Conservation (phyloP, 805 yeast genomes). For the Dipodascopsis uninucleata region DNA sequence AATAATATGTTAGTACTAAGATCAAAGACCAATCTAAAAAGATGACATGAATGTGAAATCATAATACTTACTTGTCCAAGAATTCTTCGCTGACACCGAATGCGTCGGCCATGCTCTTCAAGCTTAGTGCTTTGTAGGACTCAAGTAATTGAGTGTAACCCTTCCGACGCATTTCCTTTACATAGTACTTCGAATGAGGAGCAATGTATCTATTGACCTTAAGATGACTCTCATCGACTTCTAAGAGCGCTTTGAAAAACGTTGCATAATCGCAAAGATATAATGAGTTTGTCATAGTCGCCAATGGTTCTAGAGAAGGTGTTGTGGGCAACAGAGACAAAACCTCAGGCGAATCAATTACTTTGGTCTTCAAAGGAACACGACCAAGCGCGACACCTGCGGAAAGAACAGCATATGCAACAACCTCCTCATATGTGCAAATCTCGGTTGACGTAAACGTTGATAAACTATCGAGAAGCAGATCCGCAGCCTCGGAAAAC, state of each 20-base stretch:
- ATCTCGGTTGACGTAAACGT: slow-evolving; percentile 93
- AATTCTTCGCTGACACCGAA: slow-evolving; percentile 88
- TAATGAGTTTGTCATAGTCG: slow-evolving; percentile 76
- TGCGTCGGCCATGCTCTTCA: slow-evolving; percentile 89
- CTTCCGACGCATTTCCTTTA: slow-evolving; percentile 90
- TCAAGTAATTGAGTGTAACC: slow-evolving; percentile 93
- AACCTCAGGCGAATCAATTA: slow-evolving; percentile 92
- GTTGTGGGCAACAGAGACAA: slow-evolving; percentile 72
- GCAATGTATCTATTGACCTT: slow-evolving; percentile 61
- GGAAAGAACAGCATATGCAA: slow-evolving; percentile 80
- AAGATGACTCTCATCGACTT: slow-evolving; percentile 70
- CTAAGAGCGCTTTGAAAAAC: slow-evolving; percentile 71
- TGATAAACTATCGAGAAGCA: slow-evolving; percentile 85
- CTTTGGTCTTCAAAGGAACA: slow-evolving; percentile 74
- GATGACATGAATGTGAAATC: neutral
- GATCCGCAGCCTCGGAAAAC: slow-evolving; percentile 77
- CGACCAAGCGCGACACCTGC: slow-evolving; percentile 82
- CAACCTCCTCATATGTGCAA: slow-evolving; percentile 83
- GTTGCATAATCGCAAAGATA: slow-evolving; percentile 83
- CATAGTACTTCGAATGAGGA: slow-evolving; percentile 76
- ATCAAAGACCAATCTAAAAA: too few relatives aligned
- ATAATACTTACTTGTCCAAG: slow-evolving; percentile 53
- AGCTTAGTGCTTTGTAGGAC: slow-evolving; percentile 84
- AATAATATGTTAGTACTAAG: neutral
- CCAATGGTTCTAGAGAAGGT: slow-evolving; percentile 70